Base-by-base conservation (phyloP, 2,329 filamentous ascomycete genomes). In the Hypoxylon sp. region DNA sequence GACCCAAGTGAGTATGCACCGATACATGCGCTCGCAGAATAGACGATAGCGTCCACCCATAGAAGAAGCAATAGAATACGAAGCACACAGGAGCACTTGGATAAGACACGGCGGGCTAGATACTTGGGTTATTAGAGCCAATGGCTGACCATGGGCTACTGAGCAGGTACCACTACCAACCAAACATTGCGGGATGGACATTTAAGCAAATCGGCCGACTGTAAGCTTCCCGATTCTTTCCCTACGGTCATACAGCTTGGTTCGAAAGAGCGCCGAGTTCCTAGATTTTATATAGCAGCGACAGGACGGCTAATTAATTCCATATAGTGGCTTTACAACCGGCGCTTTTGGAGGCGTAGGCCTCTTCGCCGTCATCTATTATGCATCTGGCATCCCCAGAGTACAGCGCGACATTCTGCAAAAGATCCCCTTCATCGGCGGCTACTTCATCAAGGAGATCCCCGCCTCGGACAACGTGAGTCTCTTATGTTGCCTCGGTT, bases 401-500 rank as follows among this genome's bases (percentile, higher is more conserved):
- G 81, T 91, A 71, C 82, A 87, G 79, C 77, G 76, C 51, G 89
- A 91, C 74, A 82, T 91, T 70, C 84, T 91, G 21, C 69, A 89
- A 86, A 86, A 87, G 79, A 69, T 90, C 19, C 88, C 88, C 71
- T 67, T 87, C 72, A 70, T 90, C 65, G 83, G 83, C 70, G 68
- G 74, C 52, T 80, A 82, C 79, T 90, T 84, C 78, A 73, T 82
- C 74, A 84, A 85, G 77, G 81, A 87, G 76, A 74, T 87, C 72
- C 84, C 86, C 73, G 81, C 88, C 65, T 86, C 87, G 66, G 88
- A 90, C 81, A 90, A 89, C 81, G 88, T 90, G 74, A 82, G 87
- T 84, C 23, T 6, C 34, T 30, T n/a, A 7, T 25, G n/a, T 17
- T 17, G 32, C 14, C 1, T 23, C 7, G 11, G 9, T 17, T 43